Base-by-base conservation (phyloP, 768 basidiomycete genomes). In the Tricholoma bakamatsutake region DNA sequence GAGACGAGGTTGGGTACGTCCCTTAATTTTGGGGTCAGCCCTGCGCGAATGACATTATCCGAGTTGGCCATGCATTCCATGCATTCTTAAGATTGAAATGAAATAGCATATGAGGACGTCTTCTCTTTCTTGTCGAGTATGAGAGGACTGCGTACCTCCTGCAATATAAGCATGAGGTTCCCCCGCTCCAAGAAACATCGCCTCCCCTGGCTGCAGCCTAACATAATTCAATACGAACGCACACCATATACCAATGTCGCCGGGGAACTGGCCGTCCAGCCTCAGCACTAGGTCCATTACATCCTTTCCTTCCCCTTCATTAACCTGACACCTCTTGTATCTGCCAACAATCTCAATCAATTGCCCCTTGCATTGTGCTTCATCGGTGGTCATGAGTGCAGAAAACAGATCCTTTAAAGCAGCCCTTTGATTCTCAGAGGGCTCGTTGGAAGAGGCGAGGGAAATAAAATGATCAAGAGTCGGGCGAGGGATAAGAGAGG, bases 51-150 rank as follows among this genome's bases (percentile, higher is more conserved):
- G 69, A 99, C 97, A 69, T 98, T 98, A 74, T 99, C 97, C 0
- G 93, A 95, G 59, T 95, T 95, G 24, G 96, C 96, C 95, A 98
- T 98, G 74, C 93, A 96, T 67, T 98, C 97, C 66, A 98, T 93
- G 70, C 95, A 95, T 66, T 99, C 96, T 96, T 64, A 4, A 39
- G 3, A 24, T 24, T 24, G 21, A 24, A 3, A 30, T 10, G 48
- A 39, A 39, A 51, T 15, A 17, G 4, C 52, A 30, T 53, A 50
- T 13, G 34, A 24, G 30, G 15, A 39, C 59, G 56, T 28, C 62
- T 49, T 13, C 35, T 52, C 40, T 21, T 27, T 48, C 28, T 28
- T 30, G 3, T 31, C 46, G 15, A n/a, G 8, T 28, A 46, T 45
- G 39, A 27, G 24, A 27, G 12, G 24, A 17, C 24, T 18, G 50